These are phyloP conservation scores for Sutorius australiensis DNA, from an alignment of 768 basidiomycete genomes.

Conservation along the genomic window DNA sequence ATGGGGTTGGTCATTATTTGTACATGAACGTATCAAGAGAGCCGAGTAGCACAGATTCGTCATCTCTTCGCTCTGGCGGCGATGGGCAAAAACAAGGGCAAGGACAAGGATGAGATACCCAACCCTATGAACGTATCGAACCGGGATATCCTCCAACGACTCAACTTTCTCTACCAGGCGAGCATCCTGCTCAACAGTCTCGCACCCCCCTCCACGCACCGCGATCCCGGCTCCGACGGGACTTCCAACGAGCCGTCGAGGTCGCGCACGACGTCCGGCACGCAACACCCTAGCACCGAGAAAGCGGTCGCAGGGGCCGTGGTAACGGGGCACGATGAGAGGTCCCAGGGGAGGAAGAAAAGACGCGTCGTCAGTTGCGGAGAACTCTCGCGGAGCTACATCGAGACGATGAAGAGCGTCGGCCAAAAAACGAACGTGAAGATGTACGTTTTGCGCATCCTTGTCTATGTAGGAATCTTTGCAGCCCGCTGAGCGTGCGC, in stretches of 20 bases:
- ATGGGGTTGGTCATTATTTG: neutral
- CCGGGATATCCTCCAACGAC: slow-evolving; percentile 73
- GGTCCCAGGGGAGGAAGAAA: slow-evolving; percentile 14
- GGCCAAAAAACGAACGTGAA: slow-evolving; percentile 74
- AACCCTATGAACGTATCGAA: slow-evolving; percentile 58
- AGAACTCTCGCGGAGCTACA: slow-evolving; percentile 64
- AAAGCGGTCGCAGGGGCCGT: neutral
- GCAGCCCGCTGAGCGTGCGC: too few relatives aligned
- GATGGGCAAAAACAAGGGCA: slow-evolving; percentile 63
- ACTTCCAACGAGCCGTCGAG: neutral
- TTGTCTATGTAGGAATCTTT: too few relatives aligned
- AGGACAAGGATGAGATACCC: slow-evolving; percentile 53
- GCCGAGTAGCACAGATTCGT: neutral
- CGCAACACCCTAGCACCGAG: neutral
- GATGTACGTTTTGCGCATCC: slow-evolving; percentile 47
- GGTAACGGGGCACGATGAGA: neutral
- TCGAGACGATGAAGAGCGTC: slow-evolving; percentile 62
- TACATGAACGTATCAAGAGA: neutral
- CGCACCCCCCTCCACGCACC: slow-evolving; percentile 9
- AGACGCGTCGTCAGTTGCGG: slow-evolving; percentile 31
- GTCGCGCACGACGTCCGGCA: neutral
- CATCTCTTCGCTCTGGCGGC: slow-evolving; percentile 20
- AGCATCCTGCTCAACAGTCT: slow-evolving; percentile 56
- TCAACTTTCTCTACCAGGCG: slow-evolving; percentile 85
- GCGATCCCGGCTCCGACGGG: neutral